Base-by-base conservation (phyloP, 208 protist species). In the Tetramitus jugosus region DNA sequence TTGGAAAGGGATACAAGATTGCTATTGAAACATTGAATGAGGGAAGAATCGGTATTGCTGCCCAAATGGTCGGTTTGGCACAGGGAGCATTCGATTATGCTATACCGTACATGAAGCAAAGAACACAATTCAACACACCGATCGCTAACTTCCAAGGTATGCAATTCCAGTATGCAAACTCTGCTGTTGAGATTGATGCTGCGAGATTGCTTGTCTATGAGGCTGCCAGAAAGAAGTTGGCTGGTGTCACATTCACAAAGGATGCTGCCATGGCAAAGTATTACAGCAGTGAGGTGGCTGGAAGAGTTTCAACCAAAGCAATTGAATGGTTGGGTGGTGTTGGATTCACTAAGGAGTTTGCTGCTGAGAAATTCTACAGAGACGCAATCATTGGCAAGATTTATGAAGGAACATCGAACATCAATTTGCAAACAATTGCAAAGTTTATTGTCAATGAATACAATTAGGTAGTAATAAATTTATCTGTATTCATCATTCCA, bases 191-290 rank as follows among this genome's bases (percentile, higher is more conserved):
- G 67, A 85, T 95, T 29, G 84, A 90, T 40, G 90, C 91, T 0
- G 91, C 88, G 0, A 85, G 88, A 26, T 84, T 92, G 60, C 84
- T 94, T 85, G 88, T 94, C 33, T 95, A 94, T 85, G 94, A 96
- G 80, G 94, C 94, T 10, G 92, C 91, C 2, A 85, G 93, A 67
- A 87, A 94, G 71, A 90, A 96, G 84, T 88, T 94, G 79, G 80
- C 83, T 10, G 86, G 87, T 31, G 64, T 87, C 62, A 78, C 81
- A n/a, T 96, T 97, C 65, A 87, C 95, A 6, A 84, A 93, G 69
- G 89, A 97, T 49, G 94, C 94, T 13, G 92, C 94, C 7, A 97
- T 97, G 92, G 95, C 94, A 8, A 97, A 97, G 85, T 89, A 94
- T 43, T 93, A 91, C 60, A 76, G 86, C 33, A 93, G 90, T 8